Evolutionary conservation across 805 yeast species (phyloP).

Genomic region (Candida pseudoglaebosa): DNA sequence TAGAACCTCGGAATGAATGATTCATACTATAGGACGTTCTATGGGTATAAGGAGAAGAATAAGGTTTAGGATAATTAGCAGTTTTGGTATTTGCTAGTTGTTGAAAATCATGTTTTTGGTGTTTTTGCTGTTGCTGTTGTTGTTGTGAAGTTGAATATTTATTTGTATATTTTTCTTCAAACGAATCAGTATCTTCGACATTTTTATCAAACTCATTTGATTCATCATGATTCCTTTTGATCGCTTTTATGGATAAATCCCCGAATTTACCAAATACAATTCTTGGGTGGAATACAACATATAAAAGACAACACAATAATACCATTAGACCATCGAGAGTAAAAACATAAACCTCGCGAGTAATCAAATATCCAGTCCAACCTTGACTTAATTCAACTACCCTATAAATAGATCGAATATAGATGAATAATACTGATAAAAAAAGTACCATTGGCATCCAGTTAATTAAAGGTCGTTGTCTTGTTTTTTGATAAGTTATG

Average conservation of each 20-base stretch:
- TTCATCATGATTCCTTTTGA: constrained; percentile 3
- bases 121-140: background rate
- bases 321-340: constrained; percentile 29
- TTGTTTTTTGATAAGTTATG: constrained; percentile 28
- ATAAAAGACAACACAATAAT: constrained; percentile 17
- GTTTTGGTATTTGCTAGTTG: background rate
- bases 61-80: too few relatives aligned
- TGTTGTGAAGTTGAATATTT: background rate
- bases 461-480: constrained; percentile 34
- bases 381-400: constrained; percentile 70
- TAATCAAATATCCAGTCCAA: constrained; percentile 64
- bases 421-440: constrained; percentile 50
- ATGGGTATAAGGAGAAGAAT: background rate
- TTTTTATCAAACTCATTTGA: background rate
- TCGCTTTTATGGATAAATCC: constrained; percentile 8
- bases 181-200: background rate
- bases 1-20: background rate
- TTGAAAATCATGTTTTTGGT: background rate
- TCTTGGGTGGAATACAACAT: constrained; percentile 57
- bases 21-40: background rate
- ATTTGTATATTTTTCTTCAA: constrained; percentile 1
- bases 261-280: constrained; percentile 46
- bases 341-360: constrained; percentile 40
- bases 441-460: constrained; percentile 44
- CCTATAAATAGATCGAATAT: constrained; percentile 68